Percentiles rank a stretch among this genome's conserved stretches.
Conservation (phyloP, 2,329 filamentous ascomycete species). For the Alternaria metachromatica region DNA sequence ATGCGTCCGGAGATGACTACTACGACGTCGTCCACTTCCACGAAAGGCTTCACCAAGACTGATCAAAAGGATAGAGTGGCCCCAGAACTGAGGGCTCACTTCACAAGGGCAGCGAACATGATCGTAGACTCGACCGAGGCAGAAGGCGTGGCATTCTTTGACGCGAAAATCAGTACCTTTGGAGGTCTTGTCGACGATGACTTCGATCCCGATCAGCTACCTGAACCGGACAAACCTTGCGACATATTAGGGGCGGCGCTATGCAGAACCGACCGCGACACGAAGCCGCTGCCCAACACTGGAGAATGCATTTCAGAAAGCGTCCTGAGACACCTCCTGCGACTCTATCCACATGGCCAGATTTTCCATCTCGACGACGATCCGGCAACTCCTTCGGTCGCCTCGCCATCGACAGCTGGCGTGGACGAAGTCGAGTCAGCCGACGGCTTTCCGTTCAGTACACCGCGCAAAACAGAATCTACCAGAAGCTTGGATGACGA, state of each 20-base stretch:
- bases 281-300: slow-evolving; percentile 11
- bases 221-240: slow-evolving; percentile 45
- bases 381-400: slow-evolving; percentile 15
- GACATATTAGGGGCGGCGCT: slow-evolving; percentile 37
- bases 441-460: slow-evolving; percentile 31
- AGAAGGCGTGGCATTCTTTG: slow-evolving; percentile 48
- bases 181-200: slow-evolving; percentile 48
- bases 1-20: slow-evolving; percentile 21
- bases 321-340: slow-evolving; percentile 42
- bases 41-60: slow-evolving; percentile 17
- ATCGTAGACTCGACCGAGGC: slow-evolving; percentile 48
- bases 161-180: slow-evolving; percentile 48
- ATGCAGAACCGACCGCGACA: slow-evolving; percentile 22
- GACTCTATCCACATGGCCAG: slow-evolving; percentile 44
- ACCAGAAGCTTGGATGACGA: slow-evolving; percentile 44
- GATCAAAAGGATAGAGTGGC: slow-evolving; percentile 32
- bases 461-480: slow-evolving; percentile 39
- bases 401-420: slow-evolving; percentile 20
- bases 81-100: slow-evolving; percentile 43
- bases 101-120: slow-evolving; percentile 47
- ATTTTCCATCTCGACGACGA: slow-evolving; percentile 50
- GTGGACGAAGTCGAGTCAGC: slow-evolving; percentile 22
- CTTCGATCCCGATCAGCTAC: slow-evolving; percentile 36
- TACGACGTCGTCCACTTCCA: slow-evolving; percentile 35
- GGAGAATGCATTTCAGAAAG: slow-evolving; percentile 41